Conservation (phyloP, 1,139 yeast species). For the Casaregolazyma lundiana region DNA sequence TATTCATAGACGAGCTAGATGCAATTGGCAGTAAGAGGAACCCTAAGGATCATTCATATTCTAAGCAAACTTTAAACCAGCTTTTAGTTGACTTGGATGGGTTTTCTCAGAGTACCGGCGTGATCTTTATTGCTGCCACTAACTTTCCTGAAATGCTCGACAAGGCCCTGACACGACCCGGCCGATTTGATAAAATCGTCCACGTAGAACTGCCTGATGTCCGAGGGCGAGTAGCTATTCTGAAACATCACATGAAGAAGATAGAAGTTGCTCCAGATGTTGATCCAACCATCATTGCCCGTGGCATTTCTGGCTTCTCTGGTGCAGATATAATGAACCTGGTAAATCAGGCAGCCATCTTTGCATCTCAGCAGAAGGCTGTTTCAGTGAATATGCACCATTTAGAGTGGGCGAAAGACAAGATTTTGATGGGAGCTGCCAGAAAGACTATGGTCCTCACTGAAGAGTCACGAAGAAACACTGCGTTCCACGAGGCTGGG, state of each 20-base stretch:
- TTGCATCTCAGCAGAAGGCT: conserved; percentile 90
- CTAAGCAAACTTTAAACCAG: conserved; percentile 95
- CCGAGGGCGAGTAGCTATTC: conserved; percentile 89
- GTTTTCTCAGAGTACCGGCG: conserved; percentile 86
- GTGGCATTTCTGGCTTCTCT: conserved; percentile 96
- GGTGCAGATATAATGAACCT: conserved; percentile 96
- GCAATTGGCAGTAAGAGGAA: conserved; percentile 98
- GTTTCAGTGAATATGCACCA: conserved; percentile 86
- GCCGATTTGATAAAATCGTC: conserved; percentile 94
- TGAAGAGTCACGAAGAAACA: conserved; percentile 86
- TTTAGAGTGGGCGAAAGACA: conserved; percentile 99
- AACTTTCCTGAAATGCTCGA: conserved; percentile 96
- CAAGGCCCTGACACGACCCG: conserved; percentile 96
- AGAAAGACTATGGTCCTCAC: conserved; percentile 96
- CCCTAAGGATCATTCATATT: conserved; percentile 96
- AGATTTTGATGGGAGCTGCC: conserved; percentile 96
- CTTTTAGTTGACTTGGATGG: conserved; percentile 95
- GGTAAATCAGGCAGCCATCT: conserved; percentile 96
- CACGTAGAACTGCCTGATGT: conserved; percentile 96
- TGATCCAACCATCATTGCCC: conserved; percentile 82
- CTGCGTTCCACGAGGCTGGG: conserved; percentile 99
- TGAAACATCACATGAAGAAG: conserved; percentile 87
- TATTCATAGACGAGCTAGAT: conserved; percentile 93
- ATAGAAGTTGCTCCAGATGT: conserved; percentile 82
- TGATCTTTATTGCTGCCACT: conserved; percentile 95